Evolutionary conservation across 164 flowering plant species (phyloP).

Genomic region (Litsea cubeba): DNA sequence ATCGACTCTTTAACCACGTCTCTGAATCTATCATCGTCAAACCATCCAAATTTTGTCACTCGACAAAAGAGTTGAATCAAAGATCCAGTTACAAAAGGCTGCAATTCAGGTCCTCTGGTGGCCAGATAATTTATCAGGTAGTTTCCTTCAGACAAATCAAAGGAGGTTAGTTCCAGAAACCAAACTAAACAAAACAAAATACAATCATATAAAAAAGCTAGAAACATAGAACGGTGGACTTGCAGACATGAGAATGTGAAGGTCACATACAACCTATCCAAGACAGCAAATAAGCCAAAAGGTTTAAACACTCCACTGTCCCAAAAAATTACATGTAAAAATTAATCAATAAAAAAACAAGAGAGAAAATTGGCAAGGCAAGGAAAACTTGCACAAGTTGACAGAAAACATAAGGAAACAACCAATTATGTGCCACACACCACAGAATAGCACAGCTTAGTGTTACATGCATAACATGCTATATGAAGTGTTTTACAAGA

Average conservation of each 20-base stretch:
- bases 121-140: constrained; percentile 87
- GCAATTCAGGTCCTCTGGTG: constrained; percentile 87
- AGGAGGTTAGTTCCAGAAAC: constrained; percentile 14
- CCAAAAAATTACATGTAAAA: neutral
- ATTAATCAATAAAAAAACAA: neutral
- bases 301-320: neutral
- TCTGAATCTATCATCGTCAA: constrained; percentile 89
- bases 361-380: neutral
- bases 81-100: constrained; percentile 85
- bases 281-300: neutral
- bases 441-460: neutral
- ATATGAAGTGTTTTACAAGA: neutral
- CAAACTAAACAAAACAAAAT: neutral
- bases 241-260: neutral
- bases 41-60: constrained; percentile 94
- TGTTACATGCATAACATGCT: constrained; percentile 7
- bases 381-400: neutral
- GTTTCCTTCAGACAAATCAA: constrained; percentile 54
- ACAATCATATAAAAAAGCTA: neutral
- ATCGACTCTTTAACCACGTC: constrained; percentile 79
- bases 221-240: neutral
- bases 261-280: neutral
- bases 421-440: neutral
- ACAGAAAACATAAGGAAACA: neutral
- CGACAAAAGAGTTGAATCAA: constrained; percentile 84